These are phyloP conservation scores for Citrus sinensis DNA, from an alignment of 345 rosid species.

Conservation along the genomic window DVS_A1.0 CM039161.1:2730501-2731000, in stretches of 20 bases:
- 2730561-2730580: constrained; percentile 68
- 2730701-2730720: background rate
- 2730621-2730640: constrained; percentile 41
- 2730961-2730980: background rate
- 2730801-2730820: background rate
- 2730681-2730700: background rate
- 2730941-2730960: background rate
- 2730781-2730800: background rate
- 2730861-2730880: background rate
- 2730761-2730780: background rate
- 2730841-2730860: background rate
- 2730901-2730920: background rate
- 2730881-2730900: background rate
- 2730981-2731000: background rate
- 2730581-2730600: constrained; percentile 98
- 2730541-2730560: constrained; percentile 93
- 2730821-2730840: background rate
- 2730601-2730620: constrained; percentile 87
- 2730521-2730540: constrained; percentile 68
- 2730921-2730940: background rate
- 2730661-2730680: background rate
- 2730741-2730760: background rate
- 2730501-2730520: constrained; percentile 71
- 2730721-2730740: background rate
- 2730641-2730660: constrained; percentile 5